Evolutionary conservation across 2,329 filamentous ascomycete species (phyloP).

Genomic region (Thermoascus crustaceus): DNA sequence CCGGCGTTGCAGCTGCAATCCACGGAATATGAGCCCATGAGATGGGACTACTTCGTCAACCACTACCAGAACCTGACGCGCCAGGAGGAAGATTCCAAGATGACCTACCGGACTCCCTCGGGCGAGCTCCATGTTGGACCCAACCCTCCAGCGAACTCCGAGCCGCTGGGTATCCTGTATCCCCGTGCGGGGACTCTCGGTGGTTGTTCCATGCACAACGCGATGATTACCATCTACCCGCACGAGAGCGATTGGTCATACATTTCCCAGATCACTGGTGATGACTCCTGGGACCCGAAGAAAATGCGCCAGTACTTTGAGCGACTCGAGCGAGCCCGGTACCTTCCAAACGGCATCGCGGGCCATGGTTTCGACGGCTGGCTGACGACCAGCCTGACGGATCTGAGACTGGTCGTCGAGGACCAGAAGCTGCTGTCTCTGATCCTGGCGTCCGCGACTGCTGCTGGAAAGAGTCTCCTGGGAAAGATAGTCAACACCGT

Average conservation of each 20-base stretch:
- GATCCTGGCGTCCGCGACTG: constrained; percentile 45
- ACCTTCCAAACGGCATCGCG: constrained; percentile 32
- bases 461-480: constrained; percentile 38
- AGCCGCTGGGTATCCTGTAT: constrained; percentile 47
- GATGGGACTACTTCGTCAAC: constrained; percentile 58
- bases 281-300: constrained; percentile 47
- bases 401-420: constrained; percentile 43
- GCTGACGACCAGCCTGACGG: constrained; percentile 45
- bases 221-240: constrained; percentile 51
- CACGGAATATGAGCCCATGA: constrained; percentile 48
- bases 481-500: constrained; percentile 34
- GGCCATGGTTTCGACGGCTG: constrained; percentile 54
- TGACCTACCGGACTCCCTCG: constrained; percentile 46
- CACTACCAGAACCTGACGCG: constrained; percentile 50
- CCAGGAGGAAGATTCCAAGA: constrained; percentile 51
- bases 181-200: constrained; percentile 49
- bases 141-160: constrained; percentile 43
- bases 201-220: constrained; percentile 55
- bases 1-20: constrained; percentile 47
- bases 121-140: constrained; percentile 49
- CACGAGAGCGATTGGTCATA: constrained; percentile 51
- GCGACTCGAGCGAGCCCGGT: constrained; percentile 46
- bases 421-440: constrained; percentile 49
- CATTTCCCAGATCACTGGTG: constrained; percentile 50
- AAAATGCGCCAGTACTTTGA: constrained; percentile 51